phyloP scores from a whole-genome alignment of 1,139 yeast genomes.

The Tardiomyces digboiensis region DNA sequence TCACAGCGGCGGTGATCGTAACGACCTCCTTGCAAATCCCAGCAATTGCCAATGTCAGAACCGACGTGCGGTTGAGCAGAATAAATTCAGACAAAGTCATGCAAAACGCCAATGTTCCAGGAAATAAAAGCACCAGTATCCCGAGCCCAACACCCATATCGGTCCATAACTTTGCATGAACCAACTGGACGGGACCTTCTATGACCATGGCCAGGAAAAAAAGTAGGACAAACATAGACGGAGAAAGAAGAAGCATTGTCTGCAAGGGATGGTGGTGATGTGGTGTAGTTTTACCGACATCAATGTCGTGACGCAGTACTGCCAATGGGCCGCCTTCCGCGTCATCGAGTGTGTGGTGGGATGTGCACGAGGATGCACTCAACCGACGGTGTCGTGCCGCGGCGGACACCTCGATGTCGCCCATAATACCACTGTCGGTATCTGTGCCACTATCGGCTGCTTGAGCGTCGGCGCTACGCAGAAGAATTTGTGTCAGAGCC shows the following conservation, averaged over 20 bases:
- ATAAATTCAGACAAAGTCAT: constrained; percentile 90
- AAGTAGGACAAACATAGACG: constrained; percentile 64
- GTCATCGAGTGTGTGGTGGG: background rate
- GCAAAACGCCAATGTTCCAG: constrained; percentile 80
- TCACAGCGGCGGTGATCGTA: constrained; percentile 62
- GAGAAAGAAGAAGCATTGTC: constrained; percentile 77
- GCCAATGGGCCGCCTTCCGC: background rate
- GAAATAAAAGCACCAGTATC: constrained; percentile 51
- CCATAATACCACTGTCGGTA: too few species aligned
- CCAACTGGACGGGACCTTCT: constrained; percentile 56
- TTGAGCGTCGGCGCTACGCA: constrained; percentile 30
- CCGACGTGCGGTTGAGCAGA: constrained; percentile 71
- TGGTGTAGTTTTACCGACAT: background rate
- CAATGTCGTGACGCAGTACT: background rate
- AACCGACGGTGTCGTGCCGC: background rate
- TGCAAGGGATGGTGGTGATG: constrained; percentile 52
- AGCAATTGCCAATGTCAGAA: constrained; percentile 78
- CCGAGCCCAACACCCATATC: constrained; percentile 47
- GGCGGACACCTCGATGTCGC: background rate
- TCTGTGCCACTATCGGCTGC: background rate
- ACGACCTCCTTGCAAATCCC: constrained; percentile 89
- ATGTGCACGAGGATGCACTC: constrained; percentile 25
- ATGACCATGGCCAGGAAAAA: constrained; percentile 49
- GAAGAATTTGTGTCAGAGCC: constrained; percentile 83
- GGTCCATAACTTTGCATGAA: constrained; percentile 52